Conservation (phyloP, 73 alveolate genomes). For the Symbiodinium pilosum region DNA sequence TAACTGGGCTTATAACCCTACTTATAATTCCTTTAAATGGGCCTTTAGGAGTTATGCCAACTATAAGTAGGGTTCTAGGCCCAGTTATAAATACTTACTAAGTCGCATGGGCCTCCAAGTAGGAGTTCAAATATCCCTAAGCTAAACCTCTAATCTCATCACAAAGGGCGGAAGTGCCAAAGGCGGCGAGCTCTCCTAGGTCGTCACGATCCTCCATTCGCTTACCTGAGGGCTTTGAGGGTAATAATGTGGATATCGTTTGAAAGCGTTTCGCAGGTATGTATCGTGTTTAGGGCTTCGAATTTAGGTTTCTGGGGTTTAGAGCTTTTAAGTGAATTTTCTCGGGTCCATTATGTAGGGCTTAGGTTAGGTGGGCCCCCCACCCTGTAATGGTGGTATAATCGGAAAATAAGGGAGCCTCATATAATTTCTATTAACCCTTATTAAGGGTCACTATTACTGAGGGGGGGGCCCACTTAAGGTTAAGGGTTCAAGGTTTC, state of each 20-base stretch:
- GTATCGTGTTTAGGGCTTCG: not conserved
- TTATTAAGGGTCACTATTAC: too few species aligned
- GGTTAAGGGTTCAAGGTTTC: too few species aligned
- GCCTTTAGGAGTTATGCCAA: not conserved
- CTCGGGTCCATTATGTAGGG: not conserved
- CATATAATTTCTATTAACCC: too few species aligned
- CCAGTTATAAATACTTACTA: too few species aligned
- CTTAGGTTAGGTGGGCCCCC: too few species aligned
- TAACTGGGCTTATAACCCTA: not conserved
- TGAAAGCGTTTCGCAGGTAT: not conserved
- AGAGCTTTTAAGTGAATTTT: not conserved
- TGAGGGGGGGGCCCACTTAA: not conserved
- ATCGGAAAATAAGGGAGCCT: too few species aligned
- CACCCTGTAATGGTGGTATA: too few species aligned
- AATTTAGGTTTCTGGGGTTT: not conserved
- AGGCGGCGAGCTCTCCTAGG: slow-evolving; percentile 82
- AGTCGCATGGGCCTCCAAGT: too few species aligned
- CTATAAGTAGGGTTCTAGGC: too few species aligned
- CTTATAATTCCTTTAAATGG: not conserved
- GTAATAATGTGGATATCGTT: not conserved
- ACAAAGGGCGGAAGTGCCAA: not conserved
- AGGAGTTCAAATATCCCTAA: too few species aligned
- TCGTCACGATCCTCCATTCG: slow-evolving; percentile 79
- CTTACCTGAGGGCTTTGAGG: slow-evolving; percentile 19
- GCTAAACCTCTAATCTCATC: too few species aligned